These are phyloP conservation scores for Polytrichum formosum DNA, from an alignment of 225 moss, liverwort and hornwort genomes.

Conservation along the genomic window DNA sequence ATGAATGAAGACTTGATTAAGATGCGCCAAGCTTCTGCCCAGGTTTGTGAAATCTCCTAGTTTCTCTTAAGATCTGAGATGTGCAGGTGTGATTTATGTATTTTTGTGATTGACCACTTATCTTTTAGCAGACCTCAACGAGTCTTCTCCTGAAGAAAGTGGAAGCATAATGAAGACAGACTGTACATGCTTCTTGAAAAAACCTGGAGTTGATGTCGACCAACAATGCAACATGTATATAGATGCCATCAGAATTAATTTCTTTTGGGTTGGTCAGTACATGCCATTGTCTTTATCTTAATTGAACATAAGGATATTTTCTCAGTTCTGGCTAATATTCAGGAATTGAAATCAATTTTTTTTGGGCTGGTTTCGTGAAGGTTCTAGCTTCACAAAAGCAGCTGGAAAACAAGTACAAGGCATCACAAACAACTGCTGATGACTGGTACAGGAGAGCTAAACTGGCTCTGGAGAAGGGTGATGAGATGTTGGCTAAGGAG, in stretches of 20 bases:
- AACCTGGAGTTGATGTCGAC: too few relatives aligned
- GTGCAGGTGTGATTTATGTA: background rate
- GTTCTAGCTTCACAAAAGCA: constrained; percentile 97
- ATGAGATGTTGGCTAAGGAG: constrained; percentile 91
- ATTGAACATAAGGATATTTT: background rate
- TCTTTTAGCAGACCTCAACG: too few relatives aligned
- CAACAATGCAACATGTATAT: too few relatives aligned
- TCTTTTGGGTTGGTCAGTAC: too few relatives aligned
- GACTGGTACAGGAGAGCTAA: constrained; percentile 99
- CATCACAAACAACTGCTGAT: constrained; percentile 80
- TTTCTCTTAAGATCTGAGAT: background rate
- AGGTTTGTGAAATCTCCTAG: constrained; percentile 33
- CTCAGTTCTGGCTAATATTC: background rate
- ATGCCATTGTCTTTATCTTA: too few relatives aligned
- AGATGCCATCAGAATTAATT: too few relatives aligned
- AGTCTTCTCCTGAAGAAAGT: too few relatives aligned
- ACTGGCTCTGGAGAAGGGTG: constrained; percentile 90
- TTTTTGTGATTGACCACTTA: too few relatives aligned
- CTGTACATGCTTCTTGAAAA: too few relatives aligned
- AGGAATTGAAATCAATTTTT: background rate
- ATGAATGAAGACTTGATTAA: constrained; percentile 96
- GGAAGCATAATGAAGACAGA: too few relatives aligned
- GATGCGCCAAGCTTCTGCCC: constrained; percentile 98
- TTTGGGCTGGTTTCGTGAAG: constrained; percentile 35
- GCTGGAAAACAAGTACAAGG: constrained; percentile 90